Base-by-base conservation (phyloP, 805 yeast genomes). In the Pichia deserticola region DNA sequence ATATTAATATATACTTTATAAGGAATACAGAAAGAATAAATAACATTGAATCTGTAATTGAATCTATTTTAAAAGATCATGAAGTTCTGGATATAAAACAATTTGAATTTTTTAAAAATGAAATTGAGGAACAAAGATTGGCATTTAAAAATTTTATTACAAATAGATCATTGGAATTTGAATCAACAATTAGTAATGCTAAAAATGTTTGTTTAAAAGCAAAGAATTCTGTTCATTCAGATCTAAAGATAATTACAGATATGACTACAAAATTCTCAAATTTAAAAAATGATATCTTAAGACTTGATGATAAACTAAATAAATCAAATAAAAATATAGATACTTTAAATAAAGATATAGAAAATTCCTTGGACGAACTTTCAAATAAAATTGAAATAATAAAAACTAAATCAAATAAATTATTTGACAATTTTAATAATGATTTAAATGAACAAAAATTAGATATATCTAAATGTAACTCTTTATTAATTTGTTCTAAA, bases 381-480 rank as follows among this genome's bases (percentile, higher is more conserved):
- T 37, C 42, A 7, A 13, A 27, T 5, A 48, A 44, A 12, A 29
- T 49, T 27, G 51, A 44, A 30, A 36, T 13, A 1, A 11, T 39
- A 9, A 42, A 29, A 9, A 32, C 9, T 29, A n/a, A 32, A 13
- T 28, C 8, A 13, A 36, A 27, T 8, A 34, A 36, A 7, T 54
- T 32, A 28, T 35, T 57, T 13, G 36, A 42, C 4, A 34, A 40
- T 5, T 49, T 52, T 13, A 28, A 48, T n/a, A 47, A 49, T 9
- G 45, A 52, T 5, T 45, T 60, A 25, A 40, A 50, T 5, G 53
- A 49, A 32, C 54, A 59, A 7, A 57, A 58, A 15, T 47, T 63
- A 29, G 62, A 60, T 29, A 32, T 63, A 7, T 58, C 54, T 45
- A 65, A 64, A 47, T 56, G 66, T 39, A 59, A 59, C 41, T 42